phyloP scores from a whole-genome alignment of 192 early-diverging fungal species.

The Backusella sp. region DNA sequence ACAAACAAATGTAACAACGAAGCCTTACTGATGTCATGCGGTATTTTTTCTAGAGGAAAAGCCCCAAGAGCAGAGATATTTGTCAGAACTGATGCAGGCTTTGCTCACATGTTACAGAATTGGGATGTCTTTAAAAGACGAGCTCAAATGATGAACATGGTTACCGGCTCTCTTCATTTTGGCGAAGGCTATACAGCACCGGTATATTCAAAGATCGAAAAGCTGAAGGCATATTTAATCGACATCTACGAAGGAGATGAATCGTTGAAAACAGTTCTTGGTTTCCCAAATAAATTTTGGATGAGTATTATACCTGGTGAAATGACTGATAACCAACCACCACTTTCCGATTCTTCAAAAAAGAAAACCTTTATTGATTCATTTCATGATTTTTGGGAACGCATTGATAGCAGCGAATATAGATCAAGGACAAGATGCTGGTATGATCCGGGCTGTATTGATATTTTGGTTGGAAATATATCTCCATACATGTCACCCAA shows the following conservation, averaged over 20 bases:
- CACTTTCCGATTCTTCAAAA: neutral
- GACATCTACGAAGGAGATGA: constrained; percentile 53
- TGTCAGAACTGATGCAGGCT: constrained; percentile 23
- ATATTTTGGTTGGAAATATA: constrained; percentile 25
- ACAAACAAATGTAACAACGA: neutral
- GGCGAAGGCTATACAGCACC: constrained; percentile 33
- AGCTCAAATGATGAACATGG: constrained; percentile 30
- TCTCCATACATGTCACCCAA: constrained; percentile 34
- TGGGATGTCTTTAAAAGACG: constrained; percentile 31
- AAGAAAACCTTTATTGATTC: constrained; percentile 17
- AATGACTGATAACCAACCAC: neutral
- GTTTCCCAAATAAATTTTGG: constrained; percentile 20
- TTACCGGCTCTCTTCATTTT: constrained; percentile 20
- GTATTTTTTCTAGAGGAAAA: constrained; percentile 25
- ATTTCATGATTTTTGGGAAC: constrained; percentile 21
- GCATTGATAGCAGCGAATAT: constrained; percentile 3
- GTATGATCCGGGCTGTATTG: constrained; percentile 29
- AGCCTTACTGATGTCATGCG: constrained; percentile 1
- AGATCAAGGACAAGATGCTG: constrained; percentile 23
- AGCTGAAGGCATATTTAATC: constrained; percentile 43
- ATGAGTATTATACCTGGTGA: neutral
- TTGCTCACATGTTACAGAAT: constrained; percentile 36
- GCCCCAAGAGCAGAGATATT: constrained; percentile 30
- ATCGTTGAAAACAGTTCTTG: constrained; percentile 31
- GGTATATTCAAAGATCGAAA: constrained; percentile 47